Conservation (phyloP, 768 basidiomycete species). For the Lactifluus rugatus region DNA sequence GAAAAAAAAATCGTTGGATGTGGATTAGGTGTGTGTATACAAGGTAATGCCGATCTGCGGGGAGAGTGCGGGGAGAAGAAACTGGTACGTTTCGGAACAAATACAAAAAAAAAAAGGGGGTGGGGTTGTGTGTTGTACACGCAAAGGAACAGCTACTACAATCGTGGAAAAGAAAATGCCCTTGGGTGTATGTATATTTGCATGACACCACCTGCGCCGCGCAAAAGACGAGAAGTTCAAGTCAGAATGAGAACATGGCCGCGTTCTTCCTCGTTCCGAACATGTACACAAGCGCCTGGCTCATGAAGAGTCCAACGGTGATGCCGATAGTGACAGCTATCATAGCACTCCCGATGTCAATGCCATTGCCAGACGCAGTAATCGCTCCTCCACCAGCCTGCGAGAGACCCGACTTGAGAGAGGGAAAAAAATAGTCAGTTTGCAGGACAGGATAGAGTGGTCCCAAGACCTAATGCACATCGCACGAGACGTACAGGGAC, state of each 20-base stretch:
- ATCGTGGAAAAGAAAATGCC: background rate
- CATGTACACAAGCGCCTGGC: conserved; percentile 77
- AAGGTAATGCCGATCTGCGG: background rate
- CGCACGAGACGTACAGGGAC: conserved; percentile 55
- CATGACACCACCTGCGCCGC: too few relatives aligned
- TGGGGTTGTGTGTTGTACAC: too few relatives aligned
- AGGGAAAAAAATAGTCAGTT: conserved; percentile 2
- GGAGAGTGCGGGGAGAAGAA: background rate
- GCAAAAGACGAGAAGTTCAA: background rate
- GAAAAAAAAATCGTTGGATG: background rate
- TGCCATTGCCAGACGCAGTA: conserved; percentile 68
- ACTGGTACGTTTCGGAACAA: background rate
- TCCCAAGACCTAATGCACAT: background rate
- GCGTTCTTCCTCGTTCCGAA: conserved; percentile 79
- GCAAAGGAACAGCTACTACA: too few relatives aligned
- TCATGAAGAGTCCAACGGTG: conserved; percentile 83
- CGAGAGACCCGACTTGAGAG: conserved; percentile 63
- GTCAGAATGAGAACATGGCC: conserved; percentile 74
- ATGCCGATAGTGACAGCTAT: conserved; percentile 87
- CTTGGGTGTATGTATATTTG: background rate
- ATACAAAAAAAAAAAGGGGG: background rate
- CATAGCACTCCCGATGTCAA: conserved; percentile 82
- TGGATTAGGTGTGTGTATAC: background rate
- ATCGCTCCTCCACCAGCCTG: conserved; percentile 65
- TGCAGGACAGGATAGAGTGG: background rate